Evolutionary conservation across 2,329 filamentous ascomycete species (phyloP).

Genomic region (Botrytis fabae): DNA sequence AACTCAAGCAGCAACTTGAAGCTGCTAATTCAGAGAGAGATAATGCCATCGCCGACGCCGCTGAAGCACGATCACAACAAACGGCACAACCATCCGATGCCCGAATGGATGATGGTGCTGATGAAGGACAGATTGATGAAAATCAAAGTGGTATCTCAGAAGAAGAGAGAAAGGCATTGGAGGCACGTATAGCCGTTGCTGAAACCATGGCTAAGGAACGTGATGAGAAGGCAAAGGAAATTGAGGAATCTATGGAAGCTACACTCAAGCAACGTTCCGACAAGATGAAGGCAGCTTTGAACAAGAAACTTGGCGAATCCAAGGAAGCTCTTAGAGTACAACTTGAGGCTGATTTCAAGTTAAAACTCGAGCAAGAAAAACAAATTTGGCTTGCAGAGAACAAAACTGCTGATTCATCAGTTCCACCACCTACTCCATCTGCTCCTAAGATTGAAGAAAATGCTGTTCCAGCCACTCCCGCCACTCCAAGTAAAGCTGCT

Average conservation of each 20-base stretch:
- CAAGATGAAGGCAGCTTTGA: slow-evolving; percentile 67
- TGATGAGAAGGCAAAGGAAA: slow-evolving; percentile 56
- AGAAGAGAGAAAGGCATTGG: slow-evolving; percentile 60
- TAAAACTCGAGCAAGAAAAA: slow-evolving; percentile 62
- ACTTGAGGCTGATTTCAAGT: slow-evolving; percentile 47
- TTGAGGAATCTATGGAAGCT: slow-evolving; percentile 61
- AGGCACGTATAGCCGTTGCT: slow-evolving; percentile 61
- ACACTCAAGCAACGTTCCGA: slow-evolving; percentile 66
- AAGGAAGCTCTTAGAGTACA: slow-evolving; percentile 55
- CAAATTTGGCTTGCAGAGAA: slow-evolving; percentile 61
- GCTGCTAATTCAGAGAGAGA: slow-evolving; percentile 64
- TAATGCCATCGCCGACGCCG: slow-evolving; percentile 43
- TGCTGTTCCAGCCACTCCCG: slow-evolving; percentile 20
- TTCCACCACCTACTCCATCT: slow-evolving; percentile 43
- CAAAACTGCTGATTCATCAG: slow-evolving; percentile 32
- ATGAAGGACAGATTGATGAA: slow-evolving; percentile 58
- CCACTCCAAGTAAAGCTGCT: slow-evolving; percentile 32
- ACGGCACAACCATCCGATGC: slow-evolving; percentile 36
- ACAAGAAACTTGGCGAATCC: slow-evolving; percentile 64
- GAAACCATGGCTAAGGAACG: slow-evolving; percentile 64
- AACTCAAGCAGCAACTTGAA: slow-evolving; percentile 59
- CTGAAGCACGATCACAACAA: slow-evolving; percentile 46
- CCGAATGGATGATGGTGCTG: slow-evolving; percentile 50
- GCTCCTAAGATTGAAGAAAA: slow-evolving; percentile 40
- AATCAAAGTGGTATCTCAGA: slow-evolving; percentile 47